A percentile compares a stretch with the other conserved stretches of the same genome.
phyloP scores from a whole-genome alignment of 1,284 basidiomycete genomes.

The Fomitopsis pinicola region DNA sequence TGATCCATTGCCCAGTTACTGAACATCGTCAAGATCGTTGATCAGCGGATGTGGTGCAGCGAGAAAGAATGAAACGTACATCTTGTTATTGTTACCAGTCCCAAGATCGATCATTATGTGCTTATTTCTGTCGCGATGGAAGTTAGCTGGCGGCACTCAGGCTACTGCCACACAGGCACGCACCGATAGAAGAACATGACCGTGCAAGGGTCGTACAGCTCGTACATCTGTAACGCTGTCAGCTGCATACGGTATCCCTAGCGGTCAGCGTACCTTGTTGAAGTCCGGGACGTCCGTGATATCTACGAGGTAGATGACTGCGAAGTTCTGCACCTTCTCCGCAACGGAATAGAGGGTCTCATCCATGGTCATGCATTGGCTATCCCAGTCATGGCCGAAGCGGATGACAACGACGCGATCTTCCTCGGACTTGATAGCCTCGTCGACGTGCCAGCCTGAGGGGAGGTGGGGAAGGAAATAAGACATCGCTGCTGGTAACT shows the following conservation, averaged over 20 bases:
- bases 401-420: slow-evolving; percentile 93
- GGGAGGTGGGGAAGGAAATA: slow-evolving; percentile 91
- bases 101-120: slow-evolving; percentile 99
- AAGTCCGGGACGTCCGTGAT: slow-evolving; percentile 99
- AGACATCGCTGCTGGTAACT: slow-evolving; percentile 46
- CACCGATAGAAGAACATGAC: slow-evolving; percentile 98
- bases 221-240: slow-evolving; percentile 69
- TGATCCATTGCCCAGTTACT: slow-evolving; percentile 98
- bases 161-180: slow-evolving; percentile 18
- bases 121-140: slow-evolving; percentile 73
- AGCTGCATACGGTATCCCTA: too few species aligned
- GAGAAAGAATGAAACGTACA: slow-evolving; percentile 50
- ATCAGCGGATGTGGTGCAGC: not conserved
- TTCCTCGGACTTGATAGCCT: slow-evolving; percentile 97
- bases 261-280: slow-evolving; percentile 74
- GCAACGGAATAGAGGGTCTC: slow-evolving; percentile 92
- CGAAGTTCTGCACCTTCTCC: slow-evolving; percentile 98
- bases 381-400: slow-evolving; percentile 95
- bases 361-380: slow-evolving; percentile 98
- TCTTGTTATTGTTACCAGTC: slow-evolving; percentile 99
- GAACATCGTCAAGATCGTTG: not conserved
- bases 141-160: not conserved
- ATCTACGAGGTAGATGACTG: slow-evolving; percentile 93
- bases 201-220: slow-evolving; percentile 92
- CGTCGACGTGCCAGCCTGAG: slow-evolving; percentile 96